phyloP scores from a whole-genome alignment of 805 yeast species.

The Ogataea minuta region DNA sequence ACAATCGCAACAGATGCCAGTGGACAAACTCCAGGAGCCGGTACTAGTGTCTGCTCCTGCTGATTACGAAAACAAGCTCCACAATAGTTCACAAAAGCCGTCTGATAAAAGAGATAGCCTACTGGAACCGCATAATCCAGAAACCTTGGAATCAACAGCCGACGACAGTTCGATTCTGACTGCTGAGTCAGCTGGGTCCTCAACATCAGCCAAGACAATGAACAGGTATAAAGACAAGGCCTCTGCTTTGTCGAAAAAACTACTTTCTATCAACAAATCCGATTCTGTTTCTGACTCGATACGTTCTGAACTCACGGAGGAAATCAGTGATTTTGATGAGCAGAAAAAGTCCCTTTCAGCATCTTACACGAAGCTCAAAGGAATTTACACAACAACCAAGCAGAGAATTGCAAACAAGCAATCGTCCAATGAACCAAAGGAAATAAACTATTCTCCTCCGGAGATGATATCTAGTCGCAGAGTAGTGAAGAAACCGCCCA shows the following conservation, averaged over 20 bases:
- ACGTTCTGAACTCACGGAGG: not conserved
- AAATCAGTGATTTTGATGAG: not conserved
- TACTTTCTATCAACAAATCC: slow-evolving; percentile 1
- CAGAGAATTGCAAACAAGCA: slow-evolving; percentile 17
- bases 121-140: not conserved
- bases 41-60: too few relatives aligned
- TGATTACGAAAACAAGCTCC: too few relatives aligned
- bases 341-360: slow-evolving; percentile 33
- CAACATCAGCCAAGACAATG: slow-evolving; percentile 3
- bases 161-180: slow-evolving; percentile 7
- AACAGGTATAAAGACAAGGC: slow-evolving; percentile 15
- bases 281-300: not conserved
- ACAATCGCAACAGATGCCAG: not conserved
- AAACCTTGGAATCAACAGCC: not conserved
- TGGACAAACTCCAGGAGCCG: too few relatives aligned
- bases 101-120: not conserved
- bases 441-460: slow-evolving; percentile 41
- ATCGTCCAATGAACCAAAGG: slow-evolving; percentile 7
- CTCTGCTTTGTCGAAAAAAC: slow-evolving; percentile 13
- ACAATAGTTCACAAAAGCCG: not conserved
- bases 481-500: not conserved
- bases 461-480: slow-evolving; percentile 68
- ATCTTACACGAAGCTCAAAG: slow-evolving; percentile 60
- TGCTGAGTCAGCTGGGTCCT: slow-evolving; percentile 5
- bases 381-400: slow-evolving; percentile 62